phyloP scores from a whole-genome alignment of 306 rosid genomes.

The Pyrus bretschneideri region DNA sequence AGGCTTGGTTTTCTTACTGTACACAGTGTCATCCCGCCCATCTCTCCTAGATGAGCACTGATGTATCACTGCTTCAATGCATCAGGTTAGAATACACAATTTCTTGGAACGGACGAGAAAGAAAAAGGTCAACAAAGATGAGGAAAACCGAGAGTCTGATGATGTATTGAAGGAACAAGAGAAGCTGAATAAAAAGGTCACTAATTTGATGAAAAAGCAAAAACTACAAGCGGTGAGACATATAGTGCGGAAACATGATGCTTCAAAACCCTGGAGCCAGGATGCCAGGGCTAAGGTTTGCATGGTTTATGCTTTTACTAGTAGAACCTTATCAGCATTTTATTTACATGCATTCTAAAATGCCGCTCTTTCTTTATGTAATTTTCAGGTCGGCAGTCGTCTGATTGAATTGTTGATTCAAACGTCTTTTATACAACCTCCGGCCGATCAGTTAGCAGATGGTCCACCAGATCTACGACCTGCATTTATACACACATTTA shows the following conservation, averaged over 20 bases:
- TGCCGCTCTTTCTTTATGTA: background rate
- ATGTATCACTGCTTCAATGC: conserved; percentile 18
- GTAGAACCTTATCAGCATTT: conserved; percentile 11
- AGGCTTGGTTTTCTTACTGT: conserved; percentile 6
- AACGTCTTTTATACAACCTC: conserved; percentile 88
- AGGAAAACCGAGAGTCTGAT: conserved; percentile 30
- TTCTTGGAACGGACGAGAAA: conserved; percentile 59
- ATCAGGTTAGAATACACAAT: conserved; percentile 74
- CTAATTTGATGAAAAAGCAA: conserved; percentile 69
- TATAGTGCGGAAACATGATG: conserved; percentile 43
- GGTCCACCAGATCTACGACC: conserved; percentile 74
- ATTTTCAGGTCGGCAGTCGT: conserved; percentile 80
- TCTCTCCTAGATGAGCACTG: conserved; percentile 16
- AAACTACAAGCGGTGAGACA: conserved; percentile 51
- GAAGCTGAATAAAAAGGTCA: conserved; percentile 67
- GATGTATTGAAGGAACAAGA: conserved; percentile 37
- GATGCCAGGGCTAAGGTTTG: conserved; percentile 66
- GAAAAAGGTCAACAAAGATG: conserved; percentile 39
- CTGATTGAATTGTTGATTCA: conserved; percentile 69
- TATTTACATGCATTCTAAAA: conserved; percentile 13
- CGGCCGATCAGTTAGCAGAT: conserved; percentile 56
- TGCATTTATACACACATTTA: conserved; percentile 71
- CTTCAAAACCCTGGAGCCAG: conserved; percentile 63
- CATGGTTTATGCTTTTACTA: conserved; percentile 6
- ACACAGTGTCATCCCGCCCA: background rate